These are phyloP conservation scores for Discostella stelligera DNA, from an alignment of 352 stramenopile genomes.

Conservation along the genomic window DNA sequence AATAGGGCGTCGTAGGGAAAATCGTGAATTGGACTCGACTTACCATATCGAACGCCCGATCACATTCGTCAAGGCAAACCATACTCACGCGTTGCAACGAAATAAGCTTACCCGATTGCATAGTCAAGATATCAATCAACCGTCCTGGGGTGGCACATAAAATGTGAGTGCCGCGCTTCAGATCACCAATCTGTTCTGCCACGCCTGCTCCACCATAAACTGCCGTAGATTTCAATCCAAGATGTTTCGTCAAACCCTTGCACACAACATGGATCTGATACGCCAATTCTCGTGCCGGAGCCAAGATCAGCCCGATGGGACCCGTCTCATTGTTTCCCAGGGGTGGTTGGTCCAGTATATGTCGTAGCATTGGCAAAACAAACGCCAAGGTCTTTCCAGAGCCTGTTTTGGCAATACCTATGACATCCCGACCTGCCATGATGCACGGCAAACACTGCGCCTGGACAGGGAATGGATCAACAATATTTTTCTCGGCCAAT, in stretches of 20 bases:
- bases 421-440: conserved; percentile 98
- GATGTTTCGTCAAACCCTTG: conserved; percentile 90
- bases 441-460: conserved; percentile 94
- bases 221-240: conserved; percentile 86
- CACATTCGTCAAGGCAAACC: conserved; percentile 98
- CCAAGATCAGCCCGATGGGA: conserved; percentile 97
- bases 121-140: conserved; percentile 99
- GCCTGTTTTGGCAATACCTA: conserved; percentile 98
- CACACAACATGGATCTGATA: conserved; percentile 97
- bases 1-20: no score
- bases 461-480: conserved; percentile 96
- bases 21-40: no score
- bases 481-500: conserved; percentile 91
- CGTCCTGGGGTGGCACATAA: conserved; percentile 97
- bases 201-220: conserved; percentile 94
- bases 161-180: conserved; percentile 96
- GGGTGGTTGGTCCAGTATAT: conserved; percentile 89
- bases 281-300: conserved; percentile 95
- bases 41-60: conserved; percentile 99
- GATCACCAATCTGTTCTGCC: conserved; percentile 97
- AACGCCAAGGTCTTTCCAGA: conserved; percentile 96
- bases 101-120: conserved; percentile 95
- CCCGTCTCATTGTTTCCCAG: conserved; percentile 87
- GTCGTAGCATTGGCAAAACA: conserved; percentile 87
- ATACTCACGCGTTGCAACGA: conserved; percentile 95